Evolutionary conservation across 1,284 basidiomycete species (phyloP).

Genomic region (Ustilago sp.): DNA sequence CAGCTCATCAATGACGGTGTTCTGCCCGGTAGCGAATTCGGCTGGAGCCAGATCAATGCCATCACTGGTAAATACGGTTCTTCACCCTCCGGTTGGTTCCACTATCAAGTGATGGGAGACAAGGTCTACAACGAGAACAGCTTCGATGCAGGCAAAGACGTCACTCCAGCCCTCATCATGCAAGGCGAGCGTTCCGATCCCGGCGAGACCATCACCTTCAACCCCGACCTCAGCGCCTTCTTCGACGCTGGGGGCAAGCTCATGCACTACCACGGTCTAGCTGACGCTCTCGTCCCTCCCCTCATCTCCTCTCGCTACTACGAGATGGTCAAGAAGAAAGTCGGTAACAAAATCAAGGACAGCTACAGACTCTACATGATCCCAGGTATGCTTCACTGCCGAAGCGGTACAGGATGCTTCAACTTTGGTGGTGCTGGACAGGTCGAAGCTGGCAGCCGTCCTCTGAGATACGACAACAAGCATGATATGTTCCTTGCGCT

Average conservation of each 20-base stretch:
- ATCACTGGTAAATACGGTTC: constrained; percentile 26
- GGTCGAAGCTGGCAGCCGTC: constrained; percentile 33
- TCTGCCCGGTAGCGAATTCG: constrained; percentile 37
- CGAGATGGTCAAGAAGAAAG: constrained; percentile 62
- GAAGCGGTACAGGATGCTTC: constrained; percentile 50
- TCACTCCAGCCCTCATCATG: constrained; percentile 36
- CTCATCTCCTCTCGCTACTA: constrained; percentile 70
- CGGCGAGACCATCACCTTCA: constrained; percentile 37
- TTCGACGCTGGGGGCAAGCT: constrained; percentile 65
- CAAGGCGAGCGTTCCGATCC: constrained; percentile 36
- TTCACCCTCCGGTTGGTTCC: constrained; percentile 38
- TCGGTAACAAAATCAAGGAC: constrained; percentile 58
- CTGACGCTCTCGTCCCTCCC: constrained; percentile 70
- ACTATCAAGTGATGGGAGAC: constrained; percentile 46
- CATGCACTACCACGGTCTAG: constrained; percentile 68
- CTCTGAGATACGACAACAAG: constrained; percentile 53
- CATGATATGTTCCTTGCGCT: constrained; percentile 71
- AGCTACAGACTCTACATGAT: constrained; percentile 72
- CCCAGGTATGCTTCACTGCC: constrained; percentile 72
- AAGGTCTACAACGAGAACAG: constrained; percentile 11
- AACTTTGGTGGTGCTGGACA: constrained; percentile 56
- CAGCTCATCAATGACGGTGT: constrained; percentile 43
- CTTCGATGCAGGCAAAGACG: constrained; percentile 30
- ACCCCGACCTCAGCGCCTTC: constrained; percentile 65
- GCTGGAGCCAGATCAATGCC: constrained; percentile 28